A percentile compares a stretch with the other conserved stretches of the same genome.
phyloP scores from a whole-genome alignment of 495 filamentous ascomycete species.

The Lichina pygmaea region DNA sequence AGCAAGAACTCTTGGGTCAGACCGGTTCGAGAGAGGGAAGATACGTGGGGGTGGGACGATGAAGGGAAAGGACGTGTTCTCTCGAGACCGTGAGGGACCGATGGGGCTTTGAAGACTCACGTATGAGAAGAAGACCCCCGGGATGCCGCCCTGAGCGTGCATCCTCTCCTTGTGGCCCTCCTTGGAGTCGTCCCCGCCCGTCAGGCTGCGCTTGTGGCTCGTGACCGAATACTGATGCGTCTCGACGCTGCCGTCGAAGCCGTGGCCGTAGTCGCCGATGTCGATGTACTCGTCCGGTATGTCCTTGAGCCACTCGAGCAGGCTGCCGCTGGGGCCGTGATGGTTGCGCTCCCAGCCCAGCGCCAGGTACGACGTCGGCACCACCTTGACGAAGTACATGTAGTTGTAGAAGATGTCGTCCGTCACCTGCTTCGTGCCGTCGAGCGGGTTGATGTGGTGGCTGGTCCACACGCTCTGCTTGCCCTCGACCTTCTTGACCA shows the following conservation, averaged over 20 bases:
- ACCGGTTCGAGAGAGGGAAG: background rate
- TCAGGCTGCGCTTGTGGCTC: constrained; percentile 66
- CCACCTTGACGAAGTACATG: constrained; percentile 99
- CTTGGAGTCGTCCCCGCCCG: constrained; percentile 51
- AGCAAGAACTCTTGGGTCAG: constrained; percentile 1
- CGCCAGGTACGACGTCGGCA: constrained; percentile 79
- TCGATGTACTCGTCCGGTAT: constrained; percentile 25
- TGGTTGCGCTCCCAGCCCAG: constrained; percentile 42
- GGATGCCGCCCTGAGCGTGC: constrained; percentile 75
- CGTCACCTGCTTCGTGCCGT: constrained; percentile 49
- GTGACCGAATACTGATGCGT: constrained; percentile 97
- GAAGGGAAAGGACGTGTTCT: background rate
- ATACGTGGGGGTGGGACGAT: background rate
- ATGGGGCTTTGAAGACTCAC: constrained; percentile 19
- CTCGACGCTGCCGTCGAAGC: constrained; percentile 56
- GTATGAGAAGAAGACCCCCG: constrained; percentile 95
- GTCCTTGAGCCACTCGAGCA: constrained; percentile 7
- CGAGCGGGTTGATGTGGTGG: constrained; percentile 81
- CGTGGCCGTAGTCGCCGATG: constrained; percentile 35
- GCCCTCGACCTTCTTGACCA: constrained; percentile 30
- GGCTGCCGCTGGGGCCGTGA: background rate
- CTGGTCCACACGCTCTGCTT: constrained; percentile 48
- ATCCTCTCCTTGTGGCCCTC: constrained; percentile 76
- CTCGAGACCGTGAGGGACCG: background rate
- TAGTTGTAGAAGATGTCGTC: constrained; percentile 71